These are phyloP conservation scores for Ceratocystis diversiconidia DNA, from an alignment of 2,329 filamentous ascomycete genomes.

Conservation along the genomic window DNA sequence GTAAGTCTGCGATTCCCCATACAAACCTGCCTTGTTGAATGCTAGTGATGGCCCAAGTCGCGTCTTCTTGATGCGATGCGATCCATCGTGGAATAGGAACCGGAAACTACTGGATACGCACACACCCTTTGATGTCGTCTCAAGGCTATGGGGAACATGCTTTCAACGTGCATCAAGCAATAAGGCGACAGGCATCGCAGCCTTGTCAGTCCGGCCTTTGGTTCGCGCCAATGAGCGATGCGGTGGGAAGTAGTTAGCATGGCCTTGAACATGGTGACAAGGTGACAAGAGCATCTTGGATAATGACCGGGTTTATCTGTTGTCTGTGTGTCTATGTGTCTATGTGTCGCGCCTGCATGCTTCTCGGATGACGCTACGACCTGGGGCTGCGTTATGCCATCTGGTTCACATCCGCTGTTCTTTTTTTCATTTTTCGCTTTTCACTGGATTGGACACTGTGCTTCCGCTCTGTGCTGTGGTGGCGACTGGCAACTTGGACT, in stretches of 20 bases:
- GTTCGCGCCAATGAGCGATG: background rate
- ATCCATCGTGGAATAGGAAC: background rate
- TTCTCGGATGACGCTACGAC: background rate
- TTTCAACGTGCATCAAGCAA: background rate
- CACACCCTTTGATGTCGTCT: background rate
- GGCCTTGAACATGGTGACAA: background rate
- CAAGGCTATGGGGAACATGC: background rate
- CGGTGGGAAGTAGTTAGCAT: background rate
- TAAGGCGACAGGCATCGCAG: background rate
- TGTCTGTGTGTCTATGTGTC: background rate
- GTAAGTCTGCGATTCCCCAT: slow-evolving; percentile 3
- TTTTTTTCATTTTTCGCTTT: too few relatives aligned
- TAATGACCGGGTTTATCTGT: background rate
- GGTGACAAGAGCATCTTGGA: background rate
- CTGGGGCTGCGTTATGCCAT: background rate
- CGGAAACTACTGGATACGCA: background rate
- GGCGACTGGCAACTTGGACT: background rate
- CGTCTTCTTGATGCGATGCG: slow-evolving; percentile 4
- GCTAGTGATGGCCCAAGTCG: background rate
- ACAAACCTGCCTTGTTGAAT: too few relatives aligned
- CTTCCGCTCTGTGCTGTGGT: background rate
- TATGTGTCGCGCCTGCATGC: background rate
- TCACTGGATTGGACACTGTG: background rate
- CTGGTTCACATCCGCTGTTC: background rate
- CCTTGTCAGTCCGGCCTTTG: background rate